These are phyloP conservation scores for Pseudofabraea citricarpa DNA, from an alignment of 2,329 filamentous ascomycete species.

Conservation along the genomic window DNA sequence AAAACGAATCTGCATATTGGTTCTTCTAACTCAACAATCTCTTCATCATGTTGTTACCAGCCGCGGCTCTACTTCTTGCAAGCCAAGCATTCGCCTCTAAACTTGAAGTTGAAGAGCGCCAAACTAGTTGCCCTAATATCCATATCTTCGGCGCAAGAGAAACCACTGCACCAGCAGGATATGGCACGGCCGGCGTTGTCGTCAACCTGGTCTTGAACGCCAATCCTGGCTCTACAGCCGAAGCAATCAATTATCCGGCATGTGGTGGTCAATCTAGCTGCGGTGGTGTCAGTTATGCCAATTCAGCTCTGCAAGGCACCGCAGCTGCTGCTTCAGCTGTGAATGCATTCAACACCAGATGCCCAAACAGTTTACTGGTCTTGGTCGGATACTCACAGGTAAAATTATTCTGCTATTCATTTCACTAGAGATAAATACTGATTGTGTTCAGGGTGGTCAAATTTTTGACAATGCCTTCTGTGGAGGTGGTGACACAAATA, in stretches of 20 bases:
- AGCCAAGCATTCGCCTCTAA: neutral
- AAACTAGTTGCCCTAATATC: conserved; percentile 37
- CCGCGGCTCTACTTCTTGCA: conserved; percentile 1
- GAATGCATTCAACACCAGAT: conserved; percentile 50
- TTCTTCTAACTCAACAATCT: neutral
- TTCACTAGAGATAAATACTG: neutral
- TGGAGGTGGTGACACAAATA: conserved; percentile 46
- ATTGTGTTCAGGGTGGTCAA: conserved; percentile 46
- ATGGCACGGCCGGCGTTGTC: conserved; percentile 44
- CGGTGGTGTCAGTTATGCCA: conserved; percentile 54
- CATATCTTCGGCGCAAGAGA: conserved; percentile 48
- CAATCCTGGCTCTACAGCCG: conserved; percentile 46
- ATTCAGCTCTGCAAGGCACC: conserved; percentile 53
- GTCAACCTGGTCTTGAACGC: conserved; percentile 44
- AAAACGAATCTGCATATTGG: no score
- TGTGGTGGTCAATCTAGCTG: conserved; percentile 56
- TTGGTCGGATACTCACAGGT: conserved; percentile 61
- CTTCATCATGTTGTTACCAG: conserved; percentile 3
- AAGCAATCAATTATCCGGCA: conserved; percentile 55
- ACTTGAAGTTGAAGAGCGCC: conserved; percentile 1
- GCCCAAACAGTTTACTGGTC: conserved; percentile 52
- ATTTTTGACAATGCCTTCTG: conserved; percentile 60
- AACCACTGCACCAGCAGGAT: conserved; percentile 43
- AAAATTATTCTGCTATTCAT: conserved; percentile 7
- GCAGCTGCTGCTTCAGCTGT: conserved; percentile 54